Evolutionary conservation across 2,329 filamentous ascomycete genomes (phyloP).

Genomic region (Bipolaris zeicola): DNA sequence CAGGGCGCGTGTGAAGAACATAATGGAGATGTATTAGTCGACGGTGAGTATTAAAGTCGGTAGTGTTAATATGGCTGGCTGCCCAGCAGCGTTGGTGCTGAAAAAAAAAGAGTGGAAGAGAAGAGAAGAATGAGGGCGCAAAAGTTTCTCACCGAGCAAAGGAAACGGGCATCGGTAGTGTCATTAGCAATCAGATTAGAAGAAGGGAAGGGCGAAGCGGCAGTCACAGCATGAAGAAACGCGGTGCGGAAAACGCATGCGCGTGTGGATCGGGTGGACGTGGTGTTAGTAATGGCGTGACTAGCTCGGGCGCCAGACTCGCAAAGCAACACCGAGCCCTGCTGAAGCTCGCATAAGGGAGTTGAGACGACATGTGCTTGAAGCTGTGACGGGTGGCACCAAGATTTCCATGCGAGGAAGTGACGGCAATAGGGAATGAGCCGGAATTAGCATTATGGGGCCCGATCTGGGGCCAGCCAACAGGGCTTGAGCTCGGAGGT

Average conservation of each 20-base stretch:
- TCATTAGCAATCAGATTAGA: conserved; percentile 39
- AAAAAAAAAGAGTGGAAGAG: conserved; percentile 36
- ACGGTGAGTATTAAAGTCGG: conserved; percentile 42
- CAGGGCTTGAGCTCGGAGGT: conserved; percentile 27
- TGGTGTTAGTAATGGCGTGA: conserved; percentile 40
- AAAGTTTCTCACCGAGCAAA: conserved; percentile 29
- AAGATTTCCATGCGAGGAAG: conserved; percentile 35
- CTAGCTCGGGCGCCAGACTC: conserved; percentile 29
- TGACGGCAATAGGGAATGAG: conserved; percentile 24
- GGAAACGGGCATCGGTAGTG: conserved; percentile 39
- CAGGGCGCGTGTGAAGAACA: conserved; percentile 41
- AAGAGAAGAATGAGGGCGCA: conserved; percentile 35
- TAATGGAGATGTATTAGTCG: conserved; percentile 40
- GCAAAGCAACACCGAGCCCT: conserved; percentile 37
- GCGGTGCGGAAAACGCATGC: conserved; percentile 24
- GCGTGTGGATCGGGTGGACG: conserved; percentile 22
- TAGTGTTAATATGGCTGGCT: conserved; percentile 36
- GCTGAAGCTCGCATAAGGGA: conserved; percentile 30
- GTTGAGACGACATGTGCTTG: conserved; percentile 43
- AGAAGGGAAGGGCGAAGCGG: conserved; percentile 21
- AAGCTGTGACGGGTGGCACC: conserved; percentile 41
- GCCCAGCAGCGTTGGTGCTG: conserved; percentile 44
- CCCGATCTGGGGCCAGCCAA: conserved; percentile 31
- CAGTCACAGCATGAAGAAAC: conserved; percentile 16
- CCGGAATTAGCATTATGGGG: conserved; percentile 26